Conservation (phyloP, 345 rosid genomes). For the Acer yangbiense region DNA sequence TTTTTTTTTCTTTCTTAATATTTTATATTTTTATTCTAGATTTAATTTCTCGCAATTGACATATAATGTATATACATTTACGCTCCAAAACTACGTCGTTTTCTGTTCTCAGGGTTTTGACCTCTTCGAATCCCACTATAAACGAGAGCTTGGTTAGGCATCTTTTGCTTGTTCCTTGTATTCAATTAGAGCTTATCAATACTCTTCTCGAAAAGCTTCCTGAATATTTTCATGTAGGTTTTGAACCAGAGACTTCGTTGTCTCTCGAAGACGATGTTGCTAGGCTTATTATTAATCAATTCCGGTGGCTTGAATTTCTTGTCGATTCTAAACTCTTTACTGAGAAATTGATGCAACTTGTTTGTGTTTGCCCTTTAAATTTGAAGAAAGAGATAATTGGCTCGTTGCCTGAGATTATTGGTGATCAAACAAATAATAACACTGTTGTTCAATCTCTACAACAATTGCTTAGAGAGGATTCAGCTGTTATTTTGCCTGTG, state of each 20-base stretch:
- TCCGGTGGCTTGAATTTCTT: conserved; percentile 81
- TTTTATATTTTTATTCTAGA: background rate
- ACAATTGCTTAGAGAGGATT: conserved; percentile 80
- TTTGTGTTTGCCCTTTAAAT: conserved; percentile 62
- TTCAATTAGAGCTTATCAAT: conserved; percentile 66
- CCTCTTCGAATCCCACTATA: conserved; percentile 38
- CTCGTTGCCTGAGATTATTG: conserved; percentile 82
- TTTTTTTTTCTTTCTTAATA: no score
- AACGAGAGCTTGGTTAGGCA: conserved; percentile 59
- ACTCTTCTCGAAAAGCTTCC: conserved; percentile 82
- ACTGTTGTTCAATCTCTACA: conserved; percentile 66
- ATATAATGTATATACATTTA: no score
- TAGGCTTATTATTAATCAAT: conserved; percentile 67
- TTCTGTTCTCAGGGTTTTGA: conserved; percentile 46
- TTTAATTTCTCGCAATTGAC: background rate
- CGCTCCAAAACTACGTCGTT: background rate
- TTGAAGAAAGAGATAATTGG: conserved; percentile 85
- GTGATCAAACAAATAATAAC: conserved; percentile 50
- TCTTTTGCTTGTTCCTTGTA: conserved; percentile 61
- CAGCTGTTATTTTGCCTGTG: conserved; percentile 62
- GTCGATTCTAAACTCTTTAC: conserved; percentile 54
- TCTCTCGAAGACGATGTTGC: conserved; percentile 68
- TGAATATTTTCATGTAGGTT: conserved; percentile 50
- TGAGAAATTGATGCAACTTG: conserved; percentile 69
- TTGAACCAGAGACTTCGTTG: conserved; percentile 28